A percentile compares a stretch with the other conserved stretches of the same genome.
phyloP scores from a whole-genome alignment of 164 flowering plant species.

The Magnolia sinica region DNA sequence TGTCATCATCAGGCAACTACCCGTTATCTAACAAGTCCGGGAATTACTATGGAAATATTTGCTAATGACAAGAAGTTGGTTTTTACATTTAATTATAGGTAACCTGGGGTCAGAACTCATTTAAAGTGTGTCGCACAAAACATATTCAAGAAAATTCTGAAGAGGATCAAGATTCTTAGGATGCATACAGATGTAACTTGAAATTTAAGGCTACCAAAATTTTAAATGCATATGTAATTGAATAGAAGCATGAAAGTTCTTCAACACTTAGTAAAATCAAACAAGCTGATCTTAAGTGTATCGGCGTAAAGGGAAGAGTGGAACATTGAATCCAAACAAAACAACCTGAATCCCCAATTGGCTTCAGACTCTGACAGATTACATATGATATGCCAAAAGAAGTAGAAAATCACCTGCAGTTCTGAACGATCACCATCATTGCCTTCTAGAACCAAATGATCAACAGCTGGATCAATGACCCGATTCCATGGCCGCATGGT shows the following conservation, averaged over 20 bases:
- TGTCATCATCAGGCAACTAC: background rate
- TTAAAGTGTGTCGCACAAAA: too few relatives aligned
- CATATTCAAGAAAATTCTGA: too few relatives aligned
- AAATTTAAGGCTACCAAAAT: too few relatives aligned
- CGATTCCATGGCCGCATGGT: conserved; percentile 96
- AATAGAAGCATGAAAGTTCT: background rate
- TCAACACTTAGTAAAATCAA: background rate
- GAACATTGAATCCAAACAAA: background rate
- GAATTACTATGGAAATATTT: too few relatives aligned
- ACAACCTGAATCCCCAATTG: background rate
- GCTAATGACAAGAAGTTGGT: too few relatives aligned
- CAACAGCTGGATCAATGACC: conserved; percentile 76
- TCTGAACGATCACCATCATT: conserved; percentile 71
- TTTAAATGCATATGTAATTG: background rate
- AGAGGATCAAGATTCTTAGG: too few relatives aligned
- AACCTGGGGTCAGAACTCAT: too few relatives aligned
- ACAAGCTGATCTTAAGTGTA: background rate
- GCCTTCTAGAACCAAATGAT: conserved; percentile 82
- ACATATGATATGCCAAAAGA: background rate
- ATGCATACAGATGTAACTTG: too few relatives aligned
- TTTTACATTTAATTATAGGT: too few relatives aligned
- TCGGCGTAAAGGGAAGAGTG: background rate
- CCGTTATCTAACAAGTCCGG: too few relatives aligned
- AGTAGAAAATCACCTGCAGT: conserved; percentile 56
- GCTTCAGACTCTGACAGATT: background rate